Conservation (phyloP, 805 yeast species). For the Myxozyma monticola region DNA sequence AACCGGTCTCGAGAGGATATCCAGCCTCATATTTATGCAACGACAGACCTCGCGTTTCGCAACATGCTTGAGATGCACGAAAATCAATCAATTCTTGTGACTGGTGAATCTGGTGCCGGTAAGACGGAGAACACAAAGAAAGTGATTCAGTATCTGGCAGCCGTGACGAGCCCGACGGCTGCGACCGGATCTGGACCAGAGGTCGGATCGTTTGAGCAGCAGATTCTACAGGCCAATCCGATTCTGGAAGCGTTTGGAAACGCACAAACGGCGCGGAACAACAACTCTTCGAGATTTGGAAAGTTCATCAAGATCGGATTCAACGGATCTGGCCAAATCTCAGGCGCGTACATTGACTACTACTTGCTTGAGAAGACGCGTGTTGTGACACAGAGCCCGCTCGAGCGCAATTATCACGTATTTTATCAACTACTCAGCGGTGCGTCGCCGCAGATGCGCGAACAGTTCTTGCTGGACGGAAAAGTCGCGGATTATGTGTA, state of each 20-base stretch:
- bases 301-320: constrained; percentile 89
- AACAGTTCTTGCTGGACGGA: constrained; percentile 44
- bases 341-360: constrained; percentile 94
- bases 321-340: constrained; percentile 58
- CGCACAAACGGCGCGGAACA: constrained; percentile 90
- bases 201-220: constrained; percentile 59
- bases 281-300: constrained; percentile 95
- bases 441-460: constrained; percentile 45
- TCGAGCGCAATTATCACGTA: constrained; percentile 90
- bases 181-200: neutral
- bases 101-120: constrained; percentile 99
- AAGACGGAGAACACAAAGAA: constrained; percentile 96
- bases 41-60: constrained; percentile 82
- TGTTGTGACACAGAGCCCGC: constrained; percentile 69
- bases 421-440: constrained; percentile 86
- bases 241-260: constrained; percentile 95
- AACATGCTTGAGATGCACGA: constrained; percentile 65
- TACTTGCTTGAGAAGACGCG: constrained; percentile 91
- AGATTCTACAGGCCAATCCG: constrained; percentile 91
- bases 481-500: constrained; percentile 54
- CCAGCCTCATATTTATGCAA: constrained; percentile 89
- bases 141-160: constrained; percentile 86
- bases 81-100: constrained; percentile 90
- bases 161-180: constrained; percentile 44
- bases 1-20: constrained; percentile 46